A percentile compares a stretch with the other conserved stretches of the same genome.
phyloP scores from a whole-genome alignment of 2,329 filamentous ascomycete species.

The Penicillium brasilianum region DNA sequence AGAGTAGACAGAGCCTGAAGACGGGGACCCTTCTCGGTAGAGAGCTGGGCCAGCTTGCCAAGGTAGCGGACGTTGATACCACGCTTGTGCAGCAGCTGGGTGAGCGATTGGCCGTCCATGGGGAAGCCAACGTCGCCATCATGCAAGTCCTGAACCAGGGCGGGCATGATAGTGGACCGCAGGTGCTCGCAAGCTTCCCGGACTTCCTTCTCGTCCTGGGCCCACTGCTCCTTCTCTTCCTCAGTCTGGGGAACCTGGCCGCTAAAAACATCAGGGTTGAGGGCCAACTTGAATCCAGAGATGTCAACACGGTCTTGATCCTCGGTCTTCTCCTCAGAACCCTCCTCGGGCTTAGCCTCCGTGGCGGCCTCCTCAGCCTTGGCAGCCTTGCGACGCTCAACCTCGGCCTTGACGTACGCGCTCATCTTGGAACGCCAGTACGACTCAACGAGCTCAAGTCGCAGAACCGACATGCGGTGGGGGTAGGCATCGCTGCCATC shows the following conservation, averaged over 20 bases:
- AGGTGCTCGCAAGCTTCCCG: constrained; percentile 81
- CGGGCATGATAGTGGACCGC: constrained; percentile 77
- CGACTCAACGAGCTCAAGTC: constrained; percentile 85
- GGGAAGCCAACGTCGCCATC: constrained; percentile 96
- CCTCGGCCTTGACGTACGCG: constrained; percentile 81
- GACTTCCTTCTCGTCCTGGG: constrained; percentile 85
- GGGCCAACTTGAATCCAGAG: constrained; percentile 80
- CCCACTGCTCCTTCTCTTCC: constrained; percentile 83
- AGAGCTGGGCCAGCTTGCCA: constrained; percentile 77
- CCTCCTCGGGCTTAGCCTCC: constrained; percentile 47
- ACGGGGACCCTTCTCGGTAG: constrained; percentile 69
- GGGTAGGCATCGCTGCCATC: constrained; percentile 71
- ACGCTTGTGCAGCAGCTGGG: constrained; percentile 88
- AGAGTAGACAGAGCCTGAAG: constrained; percentile 78
- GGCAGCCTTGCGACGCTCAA: constrained; percentile 65
- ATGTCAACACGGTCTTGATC: constrained; percentile 78
- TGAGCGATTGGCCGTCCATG: constrained; percentile 95
- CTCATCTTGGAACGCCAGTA: constrained; percentile 85
- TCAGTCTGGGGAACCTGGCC: constrained; percentile 89
- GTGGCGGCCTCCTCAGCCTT: constrained; percentile 60
- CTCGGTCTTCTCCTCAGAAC: constrained; percentile 42
- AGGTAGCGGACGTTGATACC: constrained; percentile 97
- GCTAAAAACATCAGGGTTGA: constrained; percentile 96
- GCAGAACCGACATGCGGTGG: constrained; percentile 92
- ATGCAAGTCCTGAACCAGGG: constrained; percentile 81